These are phyloP conservation scores for Penicillium sp. DNA, from an alignment of 2,329 filamentous ascomycete species.

Conservation along the genomic window DNA sequence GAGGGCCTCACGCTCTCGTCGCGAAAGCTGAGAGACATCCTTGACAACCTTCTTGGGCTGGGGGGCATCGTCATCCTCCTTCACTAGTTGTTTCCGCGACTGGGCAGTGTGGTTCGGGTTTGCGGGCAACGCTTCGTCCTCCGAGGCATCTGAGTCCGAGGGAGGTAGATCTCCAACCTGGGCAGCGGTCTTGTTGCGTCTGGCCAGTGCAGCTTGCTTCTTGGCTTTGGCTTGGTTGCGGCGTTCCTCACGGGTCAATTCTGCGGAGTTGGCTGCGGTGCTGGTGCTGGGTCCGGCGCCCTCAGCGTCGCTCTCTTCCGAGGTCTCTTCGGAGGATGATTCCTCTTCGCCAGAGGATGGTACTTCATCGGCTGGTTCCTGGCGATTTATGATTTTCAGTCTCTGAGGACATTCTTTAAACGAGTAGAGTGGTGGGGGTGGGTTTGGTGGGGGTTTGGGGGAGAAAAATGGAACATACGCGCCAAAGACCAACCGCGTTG, in stretches of 20 bases:
- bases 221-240: slow-evolving; percentile 83
- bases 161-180: slow-evolving; percentile 85
- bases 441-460: not conserved
- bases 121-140: slow-evolving; percentile 56
- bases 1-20: slow-evolving; percentile 72
- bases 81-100: slow-evolving; percentile 67
- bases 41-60: slow-evolving; percentile 42
- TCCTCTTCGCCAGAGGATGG: slow-evolving; percentile 52
- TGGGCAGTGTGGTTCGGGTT: slow-evolving; percentile 83
- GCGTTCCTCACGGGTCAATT: slow-evolving; percentile 81
- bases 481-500: slow-evolving; percentile 87
- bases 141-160: slow-evolving; percentile 58
- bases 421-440: not conserved
- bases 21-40: slow-evolving; percentile 57
- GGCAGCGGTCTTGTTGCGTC: slow-evolving; percentile 67
- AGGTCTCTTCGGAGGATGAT: slow-evolving; percentile 44
- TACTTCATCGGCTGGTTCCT: slow-evolving; percentile 38
- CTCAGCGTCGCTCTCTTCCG: slow-evolving; percentile 49
- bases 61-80: slow-evolving; percentile 56
- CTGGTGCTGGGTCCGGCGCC: slow-evolving; percentile 49
- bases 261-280: slow-evolving; percentile 43
- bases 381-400: not conserved
- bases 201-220: slow-evolving; percentile 84
- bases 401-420: not conserved
- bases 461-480: slow-evolving; percentile 48